Conservation (phyloP, 2,329 filamentous ascomycete genomes). For the Stachybotrys elegans region DNA sequence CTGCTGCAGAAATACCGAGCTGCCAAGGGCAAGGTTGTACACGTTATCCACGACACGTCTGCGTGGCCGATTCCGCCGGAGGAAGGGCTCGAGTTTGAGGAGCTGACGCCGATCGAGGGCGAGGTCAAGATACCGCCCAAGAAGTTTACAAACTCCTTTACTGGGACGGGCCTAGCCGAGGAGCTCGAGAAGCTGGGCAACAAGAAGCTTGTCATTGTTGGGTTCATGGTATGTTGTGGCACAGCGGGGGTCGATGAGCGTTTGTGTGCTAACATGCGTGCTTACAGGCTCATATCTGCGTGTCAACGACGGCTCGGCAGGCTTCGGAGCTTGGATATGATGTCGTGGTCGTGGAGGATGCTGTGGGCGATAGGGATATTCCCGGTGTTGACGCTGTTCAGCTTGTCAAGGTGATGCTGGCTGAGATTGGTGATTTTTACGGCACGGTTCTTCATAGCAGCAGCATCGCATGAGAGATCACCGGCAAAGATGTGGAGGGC, state of each 20-base stretch:
- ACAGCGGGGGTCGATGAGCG: not conserved
- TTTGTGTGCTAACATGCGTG: not conserved
- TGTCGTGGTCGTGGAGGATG: not conserved
- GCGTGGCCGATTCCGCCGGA: not conserved
- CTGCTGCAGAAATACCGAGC: not conserved
- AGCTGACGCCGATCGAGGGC: not conserved
- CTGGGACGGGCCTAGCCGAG: not conserved
- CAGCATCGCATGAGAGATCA: not conserved
- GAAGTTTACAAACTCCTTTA: not conserved
- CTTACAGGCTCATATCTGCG: not conserved
- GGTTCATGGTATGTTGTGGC: not conserved
- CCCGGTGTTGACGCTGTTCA: not conserved
- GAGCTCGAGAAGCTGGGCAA: not conserved
- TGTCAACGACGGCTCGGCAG: not conserved
- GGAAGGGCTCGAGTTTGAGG: not conserved
- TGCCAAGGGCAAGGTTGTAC: not conserved
- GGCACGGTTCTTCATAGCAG: not conserved
- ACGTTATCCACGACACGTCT: not conserved
- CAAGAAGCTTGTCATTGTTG: not conserved
- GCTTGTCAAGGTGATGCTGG: not conserved
- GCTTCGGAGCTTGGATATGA: not conserved
- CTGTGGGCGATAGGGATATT: not conserved
- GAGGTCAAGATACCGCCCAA: not conserved
- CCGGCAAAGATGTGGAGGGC: too few species aligned
- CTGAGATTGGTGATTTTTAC: not conserved